Evolutionary conservation across 2,329 filamentous ascomycete genomes (phyloP), one percentile per base, ranked within the genome.

Genomic region (Colletotrichum australisinense): DNA sequence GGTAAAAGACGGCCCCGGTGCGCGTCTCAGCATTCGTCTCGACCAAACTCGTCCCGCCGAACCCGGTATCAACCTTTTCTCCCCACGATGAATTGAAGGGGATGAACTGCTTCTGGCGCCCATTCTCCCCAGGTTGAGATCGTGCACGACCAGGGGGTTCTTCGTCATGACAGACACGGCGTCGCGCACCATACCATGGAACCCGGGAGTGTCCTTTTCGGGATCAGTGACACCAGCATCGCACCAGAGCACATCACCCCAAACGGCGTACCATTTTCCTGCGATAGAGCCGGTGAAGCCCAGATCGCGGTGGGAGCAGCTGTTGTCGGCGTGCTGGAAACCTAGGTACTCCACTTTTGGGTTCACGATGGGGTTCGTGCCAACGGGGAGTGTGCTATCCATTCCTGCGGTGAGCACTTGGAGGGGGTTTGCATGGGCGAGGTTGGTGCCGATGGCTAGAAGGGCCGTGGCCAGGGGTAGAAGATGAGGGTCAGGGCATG

Each of bases 161-260:
- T 81, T 77, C 0, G 81, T 84, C 67, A 80, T 70, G 1, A 76
- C 76, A 1, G 83, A 84, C 5, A 84, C 72, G 4, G 82, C 77
- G 67, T 84, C 80, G 8, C 84, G 78, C 1, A 85, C 83, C 80
- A 84, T 82, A 26, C 82, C 83, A 30, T 85, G 80, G 56, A 85
- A 84, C 0, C 82, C 81, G 0, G 78, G 74, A 2, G 76, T 73
- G 30, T 83, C 79, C 5, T 76, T 32, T 2, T 70, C 71, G 0
- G 79, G 78, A n/a, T 84, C 77, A 1, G 75, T 79, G 3, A 85
- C 78, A 0, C 81, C 82, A 1, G 76, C 65, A 0, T 77, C 78
- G 55, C 81, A 82, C 80, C 83, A 86, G 1, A 84, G 64, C 7
- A 78, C 79, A 67, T 83, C 81, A 14, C 79, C 80, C 19, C 81